phyloP scores from a whole-genome alignment of 1,139 yeast species.

The Lodderomyces theae region DNA sequence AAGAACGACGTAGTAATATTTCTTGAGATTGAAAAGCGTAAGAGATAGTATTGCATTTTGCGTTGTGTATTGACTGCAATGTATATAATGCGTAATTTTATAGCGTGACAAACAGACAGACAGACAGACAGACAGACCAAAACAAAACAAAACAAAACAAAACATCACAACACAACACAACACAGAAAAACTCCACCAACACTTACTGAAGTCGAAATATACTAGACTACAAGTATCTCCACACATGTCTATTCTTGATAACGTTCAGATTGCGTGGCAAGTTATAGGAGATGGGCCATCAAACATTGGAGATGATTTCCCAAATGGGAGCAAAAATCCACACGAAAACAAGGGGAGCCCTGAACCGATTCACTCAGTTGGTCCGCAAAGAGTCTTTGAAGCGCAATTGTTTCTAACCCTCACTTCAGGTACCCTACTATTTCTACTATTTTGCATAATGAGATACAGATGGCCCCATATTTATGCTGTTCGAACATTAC shows the following conservation, averaged over 20 bases:
- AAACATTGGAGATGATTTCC: not conserved
- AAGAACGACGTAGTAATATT: too few species aligned
- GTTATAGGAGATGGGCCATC: slow-evolving; percentile 1
- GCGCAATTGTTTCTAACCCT: slow-evolving; percentile 42
- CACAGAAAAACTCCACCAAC: too few species aligned
- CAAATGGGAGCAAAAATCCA: slow-evolving; percentile 4
- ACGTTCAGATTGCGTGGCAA: slow-evolving; percentile 5
- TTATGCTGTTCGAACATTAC: slow-evolving; percentile 47
- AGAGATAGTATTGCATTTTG: too few species aligned
- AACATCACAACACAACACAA: too few species aligned
- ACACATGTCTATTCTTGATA: not conserved
- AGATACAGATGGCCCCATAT: slow-evolving; percentile 51
- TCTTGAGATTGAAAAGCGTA: too few species aligned
- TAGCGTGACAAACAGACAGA: too few species aligned
- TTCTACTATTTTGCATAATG: slow-evolving; percentile 39
- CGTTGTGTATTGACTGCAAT: too few species aligned
- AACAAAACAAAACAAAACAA: too few species aligned
- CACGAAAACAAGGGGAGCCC: too few species aligned
- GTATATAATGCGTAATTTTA: too few species aligned
- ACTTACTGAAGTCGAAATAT: too few species aligned
- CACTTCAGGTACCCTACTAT: slow-evolving; percentile 35
- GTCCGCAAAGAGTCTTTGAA: slow-evolving; percentile 46
- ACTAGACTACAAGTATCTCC: not conserved
- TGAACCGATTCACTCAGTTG: slow-evolving; percentile 19
- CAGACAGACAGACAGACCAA: too few species aligned